phyloP scores from a whole-genome alignment of 345 rosid species.

The Litchi chinensis region DNA sequence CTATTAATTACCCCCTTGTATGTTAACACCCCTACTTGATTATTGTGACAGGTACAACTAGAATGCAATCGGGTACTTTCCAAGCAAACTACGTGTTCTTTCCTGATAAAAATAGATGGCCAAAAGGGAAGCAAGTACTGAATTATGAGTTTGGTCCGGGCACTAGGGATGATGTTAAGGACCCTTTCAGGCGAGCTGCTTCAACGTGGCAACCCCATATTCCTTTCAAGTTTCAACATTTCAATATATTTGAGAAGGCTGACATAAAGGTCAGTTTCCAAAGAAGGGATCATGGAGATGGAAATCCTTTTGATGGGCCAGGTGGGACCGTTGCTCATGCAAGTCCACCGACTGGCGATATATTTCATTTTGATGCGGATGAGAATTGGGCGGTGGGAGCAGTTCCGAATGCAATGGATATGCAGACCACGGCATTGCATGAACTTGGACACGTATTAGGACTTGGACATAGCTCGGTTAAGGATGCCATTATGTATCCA shows the following conservation, averaged over 20 bases:
- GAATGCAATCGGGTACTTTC: not conserved
- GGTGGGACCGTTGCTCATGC: slow-evolving; percentile 6
- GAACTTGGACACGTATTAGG: slow-evolving; percentile 31
- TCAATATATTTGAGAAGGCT: not conserved
- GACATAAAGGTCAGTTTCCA: slow-evolving; percentile 1
- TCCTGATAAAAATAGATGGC: not conserved
- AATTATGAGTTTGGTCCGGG: not conserved
- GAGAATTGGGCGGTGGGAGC: slow-evolving; percentile 12
- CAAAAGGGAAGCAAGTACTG: not conserved
- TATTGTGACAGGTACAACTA: not conserved
- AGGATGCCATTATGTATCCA: slow-evolving; percentile 24
- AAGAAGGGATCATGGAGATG: slow-evolving; percentile 12
- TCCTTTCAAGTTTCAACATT: not conserved
- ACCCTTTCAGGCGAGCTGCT: not conserved
- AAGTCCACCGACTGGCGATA: not conserved
- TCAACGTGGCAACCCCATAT: not conserved
- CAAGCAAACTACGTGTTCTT: slow-evolving; percentile 4
- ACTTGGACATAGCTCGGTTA: slow-evolving; percentile 1
- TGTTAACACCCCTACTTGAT: too few relatives aligned
- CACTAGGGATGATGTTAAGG: not conserved
- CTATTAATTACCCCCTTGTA: too few relatives aligned
- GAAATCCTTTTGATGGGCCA: slow-evolving; percentile 13
- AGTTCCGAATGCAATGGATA: not conserved
- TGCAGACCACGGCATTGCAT: slow-evolving; percentile 4
- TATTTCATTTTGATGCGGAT: not conserved